A percentile compares a stretch with the other conserved stretches of the same genome.
These are phyloP conservation scores for Ceriops zippeliana DNA, from an alignment of 345 rosid genomes.

Conservation along the genomic window DNA sequence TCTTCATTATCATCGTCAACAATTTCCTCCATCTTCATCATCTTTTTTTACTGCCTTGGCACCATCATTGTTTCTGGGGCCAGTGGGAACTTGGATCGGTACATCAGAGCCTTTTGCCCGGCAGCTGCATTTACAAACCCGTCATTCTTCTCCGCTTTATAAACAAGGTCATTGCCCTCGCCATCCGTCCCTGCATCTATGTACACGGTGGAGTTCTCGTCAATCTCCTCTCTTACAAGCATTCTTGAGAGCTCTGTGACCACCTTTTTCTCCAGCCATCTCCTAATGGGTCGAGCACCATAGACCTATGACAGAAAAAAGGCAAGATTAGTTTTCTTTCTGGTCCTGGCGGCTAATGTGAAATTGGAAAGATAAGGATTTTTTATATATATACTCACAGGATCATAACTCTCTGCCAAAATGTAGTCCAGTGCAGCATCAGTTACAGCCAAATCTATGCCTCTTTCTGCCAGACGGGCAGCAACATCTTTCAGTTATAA, in stretches of 20 bases:
- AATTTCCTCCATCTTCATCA: slow-evolving; percentile 77
- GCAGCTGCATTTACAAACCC: slow-evolving; percentile 56
- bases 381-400: slow-evolving; percentile 44
- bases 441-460: slow-evolving; percentile 75
- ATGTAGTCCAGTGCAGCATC: slow-evolving; percentile 74
- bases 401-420: slow-evolving; percentile 73
- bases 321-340: neutral
- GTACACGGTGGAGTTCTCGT: slow-evolving; percentile 73
- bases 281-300: too few relatives aligned
- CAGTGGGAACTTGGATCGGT: slow-evolving; percentile 54
- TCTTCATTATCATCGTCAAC: slow-evolving; percentile 39
- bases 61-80: slow-evolving; percentile 42
- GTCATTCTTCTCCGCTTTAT: slow-evolving; percentile 46
- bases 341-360: too few relatives aligned
- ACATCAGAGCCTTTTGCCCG: slow-evolving; percentile 60
- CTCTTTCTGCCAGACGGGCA: slow-evolving; percentile 71
- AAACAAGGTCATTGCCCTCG: slow-evolving; percentile 28
- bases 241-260: slow-evolving; percentile 77
- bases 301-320: slow-evolving; percentile 44
- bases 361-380: too few relatives aligned
- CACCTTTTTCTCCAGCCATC: too few relatives aligned
- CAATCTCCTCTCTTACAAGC: slow-evolving; percentile 77
- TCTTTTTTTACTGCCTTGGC: slow-evolving; percentile 69
- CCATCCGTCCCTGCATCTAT: slow-evolving; percentile 53
- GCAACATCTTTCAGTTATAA: slow-evolving; percentile 88